These are phyloP conservation scores for Coniochaeta pulveracea DNA, from an alignment of 2,329 filamentous ascomycete species.

Conservation along the genomic window DNA sequence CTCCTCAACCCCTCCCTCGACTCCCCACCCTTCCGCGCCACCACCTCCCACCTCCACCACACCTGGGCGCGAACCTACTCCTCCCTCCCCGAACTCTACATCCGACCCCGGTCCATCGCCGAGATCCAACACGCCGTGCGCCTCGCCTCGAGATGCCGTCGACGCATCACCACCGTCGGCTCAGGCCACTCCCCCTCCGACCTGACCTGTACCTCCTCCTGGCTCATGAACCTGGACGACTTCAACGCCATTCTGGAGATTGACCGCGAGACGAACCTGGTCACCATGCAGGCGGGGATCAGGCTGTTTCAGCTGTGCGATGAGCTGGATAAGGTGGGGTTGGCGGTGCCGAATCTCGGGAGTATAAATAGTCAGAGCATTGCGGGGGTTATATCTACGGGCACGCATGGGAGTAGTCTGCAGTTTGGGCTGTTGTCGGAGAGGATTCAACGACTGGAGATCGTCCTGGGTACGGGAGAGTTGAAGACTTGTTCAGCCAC, in stretches of 20 bases:
- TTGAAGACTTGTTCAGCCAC: slow-evolving; percentile 57
- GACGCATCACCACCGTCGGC: slow-evolving; percentile 76
- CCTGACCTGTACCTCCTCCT: slow-evolving; percentile 84
- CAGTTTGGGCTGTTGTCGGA: slow-evolving; percentile 77
- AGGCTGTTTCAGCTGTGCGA: slow-evolving; percentile 64
- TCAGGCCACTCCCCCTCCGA: slow-evolving; percentile 87
- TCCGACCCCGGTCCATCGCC: slow-evolving; percentile 65
- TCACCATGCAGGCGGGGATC: slow-evolving; percentile 82
- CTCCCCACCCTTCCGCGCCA: slow-evolving; percentile 63
- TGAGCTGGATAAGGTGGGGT: slow-evolving; percentile 60
- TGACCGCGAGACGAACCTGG: slow-evolving; percentile 51
- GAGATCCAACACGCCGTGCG: slow-evolving; percentile 79
- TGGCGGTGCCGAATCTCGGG: slow-evolving; percentile 84
- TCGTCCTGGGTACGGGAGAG: slow-evolving; percentile 73
- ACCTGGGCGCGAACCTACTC: slow-evolving; percentile 95
- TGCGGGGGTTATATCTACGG: slow-evolving; percentile 83
- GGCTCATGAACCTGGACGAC: slow-evolving; percentile 88
- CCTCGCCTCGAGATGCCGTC: slow-evolving; percentile 69
- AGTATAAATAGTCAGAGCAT: slow-evolving; percentile 94
- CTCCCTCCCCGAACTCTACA: slow-evolving; percentile 80
- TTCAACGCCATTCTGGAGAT: slow-evolving; percentile 63
- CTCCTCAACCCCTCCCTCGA: slow-evolving; percentile 11
- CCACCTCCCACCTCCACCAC: slow-evolving; percentile 62
- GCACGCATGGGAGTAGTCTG: slow-evolving; percentile 83
- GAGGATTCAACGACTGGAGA: slow-evolving; percentile 59